These are phyloP conservation scores for Cryphonectria radicalis DNA, from an alignment of 2,329 filamentous ascomycete genomes.

Conservation along the genomic window DNA sequence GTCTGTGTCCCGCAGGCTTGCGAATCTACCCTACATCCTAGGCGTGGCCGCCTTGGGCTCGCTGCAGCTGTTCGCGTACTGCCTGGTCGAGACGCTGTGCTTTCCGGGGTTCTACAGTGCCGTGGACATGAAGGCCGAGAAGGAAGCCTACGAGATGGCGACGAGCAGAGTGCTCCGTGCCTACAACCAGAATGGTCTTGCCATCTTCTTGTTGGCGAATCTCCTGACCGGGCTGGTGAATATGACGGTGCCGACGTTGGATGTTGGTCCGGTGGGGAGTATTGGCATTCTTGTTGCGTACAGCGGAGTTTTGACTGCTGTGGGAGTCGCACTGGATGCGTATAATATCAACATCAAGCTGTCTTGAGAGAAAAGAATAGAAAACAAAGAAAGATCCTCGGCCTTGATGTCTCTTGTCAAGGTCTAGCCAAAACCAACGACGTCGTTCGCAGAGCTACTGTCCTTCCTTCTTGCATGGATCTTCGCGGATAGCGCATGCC, in stretches of 20 bases:
- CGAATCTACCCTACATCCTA: constrained; percentile 90
- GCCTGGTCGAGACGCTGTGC: constrained; percentile 74
- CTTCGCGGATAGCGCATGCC: not conserved
- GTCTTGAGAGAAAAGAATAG: not conserved
- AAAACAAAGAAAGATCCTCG: not conserved
- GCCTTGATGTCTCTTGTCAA: not conserved
- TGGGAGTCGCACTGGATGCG: constrained; percentile 70
- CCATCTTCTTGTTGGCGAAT: constrained; percentile 86
- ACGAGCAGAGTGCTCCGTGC: constrained; percentile 82
- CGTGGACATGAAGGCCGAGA: constrained; percentile 59
- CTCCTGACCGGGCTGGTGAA: constrained; percentile 89
- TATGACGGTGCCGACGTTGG: constrained; percentile 80
- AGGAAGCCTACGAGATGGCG: constrained; percentile 65
- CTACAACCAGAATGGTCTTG: constrained; percentile 87
- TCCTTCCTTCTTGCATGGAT: not conserved
- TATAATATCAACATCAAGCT: constrained; percentile 74
- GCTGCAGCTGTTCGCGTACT: constrained; percentile 79
- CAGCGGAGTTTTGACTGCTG: constrained; percentile 65
- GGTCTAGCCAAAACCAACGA: not conserved
- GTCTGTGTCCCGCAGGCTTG: constrained; percentile 82
- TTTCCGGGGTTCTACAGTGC: constrained; percentile 74
- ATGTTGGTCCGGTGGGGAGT: constrained; percentile 65
- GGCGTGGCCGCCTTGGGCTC: constrained; percentile 94
- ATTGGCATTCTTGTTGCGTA: constrained; percentile 80
- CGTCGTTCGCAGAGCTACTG: not conserved